Evolutionary conservation across 345 rosid genomes (phyloP), one percentile per base, ranked within the genome.

Genomic region (Lagerstroemia speciosa): DNA sequence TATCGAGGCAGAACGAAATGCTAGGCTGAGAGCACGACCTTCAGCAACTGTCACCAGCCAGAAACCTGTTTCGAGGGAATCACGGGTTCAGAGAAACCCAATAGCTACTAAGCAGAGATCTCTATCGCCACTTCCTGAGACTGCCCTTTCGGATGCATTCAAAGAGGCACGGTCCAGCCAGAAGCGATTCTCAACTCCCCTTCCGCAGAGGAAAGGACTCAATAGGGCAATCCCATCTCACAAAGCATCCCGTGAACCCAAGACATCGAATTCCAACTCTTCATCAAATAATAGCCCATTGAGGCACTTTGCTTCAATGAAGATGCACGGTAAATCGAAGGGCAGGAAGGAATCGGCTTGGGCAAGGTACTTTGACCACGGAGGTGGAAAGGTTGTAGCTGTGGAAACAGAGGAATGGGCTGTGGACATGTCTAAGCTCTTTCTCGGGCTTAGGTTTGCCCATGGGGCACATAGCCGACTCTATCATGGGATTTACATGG

Each of bases 381-480:
- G 77, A 48, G 97, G 96, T 63, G 96, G 89, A 67, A 88, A 83
- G 76, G 96, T 95, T 58, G 90, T 80, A 72, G 92, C 96, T 53
- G 89, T 81, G 27, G 96, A 81, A 46, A 80, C 86, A 70, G 96
- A 87, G 71, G 98, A 87, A 68, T 82, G 65, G 64, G 77, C 78
- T 41, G 83, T 92, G 15, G 97, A 95, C 70, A 82, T 95, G 81
- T 88, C 97, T 2, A 83, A 92, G 86, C 86, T 95, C 2, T 90
- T 90, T 69, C 83, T 95, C 58, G 99, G 99, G 45, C 90, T 87
- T 52, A 86, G 86, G 76, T 95, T 95, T 75, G 99, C 99, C 64
- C 93, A 87, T 69, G 99, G 99, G 40, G 87, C 95, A 1, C 86
- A 91, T 70, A 94, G 99, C 74, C 78, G 91, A 73, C 89, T 94